These are phyloP conservation scores for Chlamydomonas urium DNA, from an alignment of 139 green algal genomes.

Conservation along the genomic window DNA sequence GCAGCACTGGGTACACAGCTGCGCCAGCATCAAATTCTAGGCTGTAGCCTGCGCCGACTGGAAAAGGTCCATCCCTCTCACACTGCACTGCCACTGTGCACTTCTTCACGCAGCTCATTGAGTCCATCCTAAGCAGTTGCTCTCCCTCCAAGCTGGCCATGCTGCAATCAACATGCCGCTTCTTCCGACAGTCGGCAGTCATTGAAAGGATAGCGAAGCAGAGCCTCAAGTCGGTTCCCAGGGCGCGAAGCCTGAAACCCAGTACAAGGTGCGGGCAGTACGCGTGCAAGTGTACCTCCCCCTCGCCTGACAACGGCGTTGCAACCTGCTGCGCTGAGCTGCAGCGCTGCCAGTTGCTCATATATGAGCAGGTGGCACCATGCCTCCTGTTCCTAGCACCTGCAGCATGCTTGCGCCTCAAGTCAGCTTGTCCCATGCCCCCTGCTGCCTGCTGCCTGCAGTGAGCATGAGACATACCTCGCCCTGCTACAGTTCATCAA, in stretches of 20 bases:
- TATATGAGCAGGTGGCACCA: background rate
- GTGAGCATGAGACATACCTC: conserved; percentile 54
- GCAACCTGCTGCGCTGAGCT: background rate
- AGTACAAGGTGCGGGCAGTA: conserved; percentile 37
- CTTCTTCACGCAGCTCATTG: conserved; percentile 39
- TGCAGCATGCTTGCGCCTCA: background rate
- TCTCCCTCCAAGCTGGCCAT: conserved; percentile 49
- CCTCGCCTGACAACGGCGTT: background rate
- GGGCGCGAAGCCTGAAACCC: conserved; percentile 60
- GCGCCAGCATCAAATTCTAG: too few relatives aligned
- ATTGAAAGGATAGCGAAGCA: conserved; percentile 57
- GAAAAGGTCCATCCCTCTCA: background rate
- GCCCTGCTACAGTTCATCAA: conserved; percentile 65
- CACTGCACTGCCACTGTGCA: background rate
- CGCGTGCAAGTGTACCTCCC: background rate
- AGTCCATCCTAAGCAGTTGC: conserved; percentile 62
- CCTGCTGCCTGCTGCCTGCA: conserved; percentile 19
- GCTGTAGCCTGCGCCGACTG: too few relatives aligned
- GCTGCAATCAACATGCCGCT: conserved; percentile 61
- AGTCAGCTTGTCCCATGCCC: conserved; percentile 4
- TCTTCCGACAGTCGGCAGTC: conserved; percentile 52
- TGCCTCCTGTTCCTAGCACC: too few relatives aligned
- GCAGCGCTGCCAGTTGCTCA: background rate
- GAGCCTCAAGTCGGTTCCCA: conserved; percentile 50
- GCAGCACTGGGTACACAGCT: too few relatives aligned